phyloP scores from a whole-genome alignment of 331 rosid species.

The Malus hybrid region DNA sequence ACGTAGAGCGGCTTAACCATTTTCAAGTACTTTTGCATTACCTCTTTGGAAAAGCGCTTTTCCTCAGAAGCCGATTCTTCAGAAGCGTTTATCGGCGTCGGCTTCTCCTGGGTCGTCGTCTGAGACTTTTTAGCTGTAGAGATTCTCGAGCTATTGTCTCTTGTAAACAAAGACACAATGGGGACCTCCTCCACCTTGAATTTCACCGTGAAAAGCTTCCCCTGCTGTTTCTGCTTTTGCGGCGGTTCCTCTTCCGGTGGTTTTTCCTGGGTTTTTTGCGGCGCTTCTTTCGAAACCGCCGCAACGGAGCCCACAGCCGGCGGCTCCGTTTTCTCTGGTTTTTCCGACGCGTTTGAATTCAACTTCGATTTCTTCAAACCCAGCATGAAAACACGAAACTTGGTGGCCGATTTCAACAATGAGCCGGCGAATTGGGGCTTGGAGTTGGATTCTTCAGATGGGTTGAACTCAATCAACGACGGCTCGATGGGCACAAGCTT shows the following conservation, averaged over 20 bases:
- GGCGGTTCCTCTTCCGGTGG: background rate
- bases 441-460: slow-evolving; percentile 60
- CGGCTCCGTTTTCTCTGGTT: slow-evolving; percentile 32
- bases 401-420: slow-evolving; percentile 81
- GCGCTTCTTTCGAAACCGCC: background rate
- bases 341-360: slow-evolving; percentile 2
- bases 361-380: slow-evolving; percentile 63
- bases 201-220: slow-evolving; percentile 57
- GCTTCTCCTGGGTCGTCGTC: slow-evolving; percentile 18
- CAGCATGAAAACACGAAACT: slow-evolving; percentile 69
- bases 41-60: slow-evolving; percentile 77
- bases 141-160: slow-evolving; percentile 68
- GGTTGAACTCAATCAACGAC: slow-evolving; percentile 22
- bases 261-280: background rate
- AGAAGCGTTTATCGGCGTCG: slow-evolving; percentile 1
- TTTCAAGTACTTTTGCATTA: slow-evolving; percentile 69
- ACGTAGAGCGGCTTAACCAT: slow-evolving; percentile 91
- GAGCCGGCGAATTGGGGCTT: slow-evolving; percentile 63
- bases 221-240: slow-evolving; percentile 13
- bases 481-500: slow-evolving; percentile 62
- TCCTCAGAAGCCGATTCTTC: slow-evolving; percentile 52
- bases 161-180: slow-evolving; percentile 65
- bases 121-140: slow-evolving; percentile 15
- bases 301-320: slow-evolving; percentile 14
- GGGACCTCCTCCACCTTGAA: slow-evolving; percentile 84